Base-by-base conservation (phyloP, 768 basidiomycete species). In the Trametes sanguinea region DNA sequence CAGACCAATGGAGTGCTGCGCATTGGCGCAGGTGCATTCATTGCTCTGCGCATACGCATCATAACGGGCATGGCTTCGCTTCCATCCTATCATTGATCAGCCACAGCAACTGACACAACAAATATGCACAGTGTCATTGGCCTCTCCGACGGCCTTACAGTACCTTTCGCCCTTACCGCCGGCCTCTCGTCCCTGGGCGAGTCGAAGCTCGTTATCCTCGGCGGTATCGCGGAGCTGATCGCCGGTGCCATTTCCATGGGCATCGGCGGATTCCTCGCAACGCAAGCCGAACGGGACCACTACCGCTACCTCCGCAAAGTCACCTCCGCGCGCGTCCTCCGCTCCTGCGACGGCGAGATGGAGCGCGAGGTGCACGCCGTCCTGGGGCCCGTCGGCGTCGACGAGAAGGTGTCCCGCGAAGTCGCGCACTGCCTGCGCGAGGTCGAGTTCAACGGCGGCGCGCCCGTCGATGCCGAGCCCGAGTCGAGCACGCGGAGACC, bases 231-330 rank as follows among this genome's bases (percentile, higher is more conserved):
- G 1, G 97, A 99, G 73, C 88, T 99, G 66, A 93, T 96, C 60
- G 94, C 95, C 1, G 97, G 97, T 6, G 92, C 95, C 11, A 92
- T 98, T 48, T 94, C 92, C 1, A 99, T 99, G 96, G 97, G 97
- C 63, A 91, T 99, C 43, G 97, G 97, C 55, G 96, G 96, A 17
- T 98, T 96, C 82, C 88, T 99, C 51, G 95, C 95, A 2, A 94
- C 95, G 1, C 93, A 99, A 75, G 90, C 96, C 33, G 97, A 99
- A 75, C 88, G 95, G 48, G 96, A 98, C 73, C 91, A 97, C 75
- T 95, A 89, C 73, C 90, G 87, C 48, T 97, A 90, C 76, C 84
- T 90, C 33, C 84, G 81, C 32, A 81, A 83, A 42, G 83, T 87
- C 63, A 95, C 93, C 9, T 79, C 87, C 45, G 82, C 87, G 16